These are phyloP conservation scores for Cordia subcordata DNA, from an alignment of 257 asterid genomes.

Conservation along the genomic window DNA sequence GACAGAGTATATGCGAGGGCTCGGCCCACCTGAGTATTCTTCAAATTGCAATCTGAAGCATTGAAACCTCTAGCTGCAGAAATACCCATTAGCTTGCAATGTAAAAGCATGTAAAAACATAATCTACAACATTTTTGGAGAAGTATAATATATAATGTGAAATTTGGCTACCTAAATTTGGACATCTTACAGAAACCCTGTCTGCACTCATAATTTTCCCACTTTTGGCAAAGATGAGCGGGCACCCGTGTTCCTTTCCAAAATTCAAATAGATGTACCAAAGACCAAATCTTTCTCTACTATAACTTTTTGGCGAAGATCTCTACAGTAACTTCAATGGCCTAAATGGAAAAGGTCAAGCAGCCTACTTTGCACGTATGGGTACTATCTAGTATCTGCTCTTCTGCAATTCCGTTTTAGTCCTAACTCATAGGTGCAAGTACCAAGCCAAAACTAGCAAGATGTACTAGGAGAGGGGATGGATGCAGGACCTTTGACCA, in stretches of 20 bases:
- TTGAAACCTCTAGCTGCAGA: conserved; percentile 11
- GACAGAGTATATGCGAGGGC: too few relatives aligned
- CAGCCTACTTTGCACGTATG: conserved; percentile 24
- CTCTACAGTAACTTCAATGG: conserved; percentile 25
- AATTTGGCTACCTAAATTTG: conserved; percentile 24
- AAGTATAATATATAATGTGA: conserved; percentile 15
- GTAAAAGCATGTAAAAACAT: conserved; percentile 2
- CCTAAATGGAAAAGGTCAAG: too few relatives aligned
- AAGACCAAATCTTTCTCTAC: conserved; percentile 33
- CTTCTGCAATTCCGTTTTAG: conserved; percentile 24
- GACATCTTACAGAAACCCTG: conserved; percentile 22
- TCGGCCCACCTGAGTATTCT: neutral
- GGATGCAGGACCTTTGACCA: conserved; percentile 17
- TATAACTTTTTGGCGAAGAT: too few relatives aligned
- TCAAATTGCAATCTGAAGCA: conserved; percentile 12
- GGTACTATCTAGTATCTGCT: conserved; percentile 30
- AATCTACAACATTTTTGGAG: conserved; percentile 11
- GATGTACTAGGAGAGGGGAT: conserved; percentile 19
- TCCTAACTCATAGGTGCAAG: conserved; percentile 25
- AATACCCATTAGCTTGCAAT: conserved; percentile 1
- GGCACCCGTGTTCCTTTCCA: conserved; percentile 30
- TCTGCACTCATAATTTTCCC: conserved; percentile 22
- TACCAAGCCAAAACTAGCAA: conserved; percentile 32
- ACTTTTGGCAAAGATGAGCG: conserved; percentile 37
- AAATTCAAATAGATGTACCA: conserved; percentile 41